Conservation (phyloP, 108 stramenopile genomes). For the Stephanodiscus triporus region DNA sequence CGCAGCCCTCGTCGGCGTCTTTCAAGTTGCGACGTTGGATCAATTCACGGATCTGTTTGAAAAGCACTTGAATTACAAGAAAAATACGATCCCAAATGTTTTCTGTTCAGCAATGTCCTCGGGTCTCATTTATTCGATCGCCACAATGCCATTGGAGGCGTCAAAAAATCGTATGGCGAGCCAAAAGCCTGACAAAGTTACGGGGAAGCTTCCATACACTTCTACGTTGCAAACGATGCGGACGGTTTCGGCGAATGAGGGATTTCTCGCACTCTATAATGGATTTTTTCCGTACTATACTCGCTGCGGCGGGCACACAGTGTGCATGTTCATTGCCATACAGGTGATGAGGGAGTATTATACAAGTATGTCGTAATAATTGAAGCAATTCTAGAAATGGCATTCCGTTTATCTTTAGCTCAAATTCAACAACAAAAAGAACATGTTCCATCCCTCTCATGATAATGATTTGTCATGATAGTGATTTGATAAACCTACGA, state of each 20-base stretch:
- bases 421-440: no score
- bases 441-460: no score
- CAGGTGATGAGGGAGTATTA: constrained; percentile 84
- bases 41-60: constrained; percentile 90
- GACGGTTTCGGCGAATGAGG: constrained; percentile 71
- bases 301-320: constrained; percentile 96
- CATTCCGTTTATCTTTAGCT: no score
- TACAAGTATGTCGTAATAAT: constrained; percentile 14
- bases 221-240: constrained; percentile 81
- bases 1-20: constrained; percentile 92
- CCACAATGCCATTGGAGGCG: constrained; percentile 95
- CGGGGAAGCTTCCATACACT: constrained; percentile 87
- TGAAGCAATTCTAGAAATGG: not conserved
- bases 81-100: constrained; percentile 85
- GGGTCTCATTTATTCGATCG: constrained; percentile 90
- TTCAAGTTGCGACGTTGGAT: constrained; percentile 94
- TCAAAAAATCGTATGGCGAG: constrained; percentile 94
- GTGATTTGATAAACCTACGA: no score
- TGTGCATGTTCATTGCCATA: constrained; percentile 91
- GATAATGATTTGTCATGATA: no score
- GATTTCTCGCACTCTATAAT: constrained; percentile 84
- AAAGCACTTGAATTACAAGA: constrained; percentile 60
- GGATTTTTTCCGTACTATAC: constrained; percentile 92
- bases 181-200: constrained; percentile 74
- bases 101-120: constrained; percentile 93